These are phyloP conservation scores for Candida ficus DNA, from an alignment of 805 yeast genomes.

Conservation along the genomic window DNA sequence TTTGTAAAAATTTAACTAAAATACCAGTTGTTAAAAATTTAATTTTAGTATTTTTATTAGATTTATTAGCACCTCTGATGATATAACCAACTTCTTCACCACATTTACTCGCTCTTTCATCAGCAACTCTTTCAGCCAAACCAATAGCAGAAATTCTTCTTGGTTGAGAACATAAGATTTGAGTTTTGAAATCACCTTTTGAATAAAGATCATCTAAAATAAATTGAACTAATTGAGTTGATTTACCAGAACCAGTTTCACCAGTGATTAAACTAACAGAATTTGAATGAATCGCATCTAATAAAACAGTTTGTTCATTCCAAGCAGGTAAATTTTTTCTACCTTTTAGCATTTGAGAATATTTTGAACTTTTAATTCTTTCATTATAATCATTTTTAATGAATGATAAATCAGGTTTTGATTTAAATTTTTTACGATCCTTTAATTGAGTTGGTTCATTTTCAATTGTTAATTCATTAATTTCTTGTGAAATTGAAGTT, in stretches of 20 bases:
- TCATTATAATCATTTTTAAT: constrained; percentile 32
- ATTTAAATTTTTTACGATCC: constrained; percentile 14
- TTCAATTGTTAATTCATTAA: constrained; percentile 4
- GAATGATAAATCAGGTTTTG: constrained; percentile 27
- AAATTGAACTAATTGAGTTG: constrained; percentile 92
- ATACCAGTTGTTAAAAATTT: constrained; percentile 93
- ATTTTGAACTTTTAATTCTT: constrained; percentile 29
- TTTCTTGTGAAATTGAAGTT: constrained; percentile 1
- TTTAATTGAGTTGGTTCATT: constrained; percentile 1
- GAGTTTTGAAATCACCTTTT: constrained; percentile 41
- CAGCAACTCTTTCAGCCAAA: constrained; percentile 85
- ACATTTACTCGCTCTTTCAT: constrained; percentile 54
- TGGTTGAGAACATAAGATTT: constrained; percentile 88
- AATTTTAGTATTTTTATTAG: constrained; percentile 57
- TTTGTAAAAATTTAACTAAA: constrained; percentile 76
- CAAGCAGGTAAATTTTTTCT: constrained; percentile 80
- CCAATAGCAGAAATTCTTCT: constrained; percentile 95
- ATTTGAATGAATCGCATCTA: constrained; percentile 49
- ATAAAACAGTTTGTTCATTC: constrained; percentile 53
- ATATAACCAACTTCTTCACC: constrained; percentile 85
- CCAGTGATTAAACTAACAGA: constrained; percentile 82
- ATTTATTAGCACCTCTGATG: constrained; percentile 84
- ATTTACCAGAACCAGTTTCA: constrained; percentile 97
- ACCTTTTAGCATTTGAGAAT: constrained; percentile 35
- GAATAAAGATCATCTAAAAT: constrained; percentile 61